Percentiles rank a stretch among this genome's conserved stretches.
Conservation (phyloP, 257 asterid genomes). For the Nicotiana obtusifolia region DNA sequence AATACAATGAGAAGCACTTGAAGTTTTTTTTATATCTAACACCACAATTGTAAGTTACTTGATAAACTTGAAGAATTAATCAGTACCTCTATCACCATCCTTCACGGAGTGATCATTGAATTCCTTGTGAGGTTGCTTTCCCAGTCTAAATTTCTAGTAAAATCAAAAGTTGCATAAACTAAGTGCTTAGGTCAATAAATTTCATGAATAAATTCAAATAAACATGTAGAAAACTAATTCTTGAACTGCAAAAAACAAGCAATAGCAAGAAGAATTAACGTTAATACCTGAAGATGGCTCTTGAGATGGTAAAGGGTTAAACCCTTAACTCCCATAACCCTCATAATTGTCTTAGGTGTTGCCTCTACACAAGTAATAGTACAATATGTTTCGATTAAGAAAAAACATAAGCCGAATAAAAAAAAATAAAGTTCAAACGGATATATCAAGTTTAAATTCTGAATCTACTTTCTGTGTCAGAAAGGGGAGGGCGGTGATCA, state of each 20-base stretch:
- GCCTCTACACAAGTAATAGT: constrained; percentile 49
- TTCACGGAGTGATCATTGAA: constrained; percentile 84
- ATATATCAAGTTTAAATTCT: background rate
- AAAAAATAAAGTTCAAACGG: background rate
- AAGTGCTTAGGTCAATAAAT: background rate
- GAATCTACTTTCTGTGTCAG: background rate
- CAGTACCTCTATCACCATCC: constrained; percentile 60
- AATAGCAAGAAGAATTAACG: background rate
- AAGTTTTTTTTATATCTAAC: background rate
- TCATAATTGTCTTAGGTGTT: constrained; percentile 95
- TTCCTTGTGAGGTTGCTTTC: constrained; percentile 99
- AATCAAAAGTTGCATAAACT: background rate
- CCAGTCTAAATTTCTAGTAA: constrained; percentile 89
- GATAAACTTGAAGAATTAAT: background rate
- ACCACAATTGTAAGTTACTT: background rate
- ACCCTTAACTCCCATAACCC: constrained; percentile 98
- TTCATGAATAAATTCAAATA: background rate
- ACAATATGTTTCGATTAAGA: background rate
- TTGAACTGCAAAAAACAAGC: background rate
- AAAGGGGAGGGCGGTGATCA: background rate
- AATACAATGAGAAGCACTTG: background rate
- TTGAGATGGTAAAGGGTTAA: constrained; percentile 98
- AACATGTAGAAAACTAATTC: background rate
- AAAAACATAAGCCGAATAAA: background rate
- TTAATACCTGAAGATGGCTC: constrained; percentile 93